phyloP scores from a whole-genome alignment of 225 moss, liverwort and hornwort genomes.

The Sphagnum tenellum region DNA sequence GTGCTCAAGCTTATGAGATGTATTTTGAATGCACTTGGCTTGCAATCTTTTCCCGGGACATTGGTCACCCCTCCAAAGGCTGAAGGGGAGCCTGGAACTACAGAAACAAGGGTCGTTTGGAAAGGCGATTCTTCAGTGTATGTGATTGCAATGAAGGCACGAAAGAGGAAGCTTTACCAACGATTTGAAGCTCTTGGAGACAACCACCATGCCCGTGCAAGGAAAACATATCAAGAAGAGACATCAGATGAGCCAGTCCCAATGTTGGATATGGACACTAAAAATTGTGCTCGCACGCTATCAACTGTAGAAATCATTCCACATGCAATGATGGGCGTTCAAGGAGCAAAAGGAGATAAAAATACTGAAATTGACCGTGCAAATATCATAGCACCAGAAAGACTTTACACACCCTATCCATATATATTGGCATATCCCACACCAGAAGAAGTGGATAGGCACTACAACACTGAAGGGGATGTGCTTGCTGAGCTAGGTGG shows the following conservation, averaged over 20 bases:
- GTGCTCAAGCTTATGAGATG: slow-evolving; percentile 31
- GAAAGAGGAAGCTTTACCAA: slow-evolving; percentile 40
- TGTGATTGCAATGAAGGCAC: slow-evolving; percentile 36
- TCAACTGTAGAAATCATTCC: too few species aligned
- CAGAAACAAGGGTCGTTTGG: slow-evolving; percentile 26
- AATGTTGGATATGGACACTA: too few species aligned
- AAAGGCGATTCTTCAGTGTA: slow-evolving; percentile 39
- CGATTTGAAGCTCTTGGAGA: slow-evolving; percentile 43
- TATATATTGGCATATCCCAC: slow-evolving; percentile 61
- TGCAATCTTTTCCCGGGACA: slow-evolving; percentile 27
- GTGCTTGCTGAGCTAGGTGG: slow-evolving; percentile 35
- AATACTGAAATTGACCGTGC: slow-evolving; percentile 16
- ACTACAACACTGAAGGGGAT: slow-evolving; percentile 32
- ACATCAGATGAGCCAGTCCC: too few species aligned
- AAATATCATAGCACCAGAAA: slow-evolving; percentile 16
- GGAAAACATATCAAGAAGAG: background rate
- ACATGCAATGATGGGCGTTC: too few species aligned
- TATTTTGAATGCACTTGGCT: slow-evolving; percentile 39
- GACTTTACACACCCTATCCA: slow-evolving; percentile 47
- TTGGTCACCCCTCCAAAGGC: background rate
- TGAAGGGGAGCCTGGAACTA: background rate
- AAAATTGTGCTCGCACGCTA: too few species aligned
- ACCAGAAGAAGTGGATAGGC: slow-evolving; percentile 43
- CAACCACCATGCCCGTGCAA: slow-evolving; percentile 42
- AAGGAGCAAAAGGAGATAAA: too few species aligned